phyloP scores from a whole-genome alignment of 768 basidiomycete species.

The Lyophyllum shimeji region DNA sequence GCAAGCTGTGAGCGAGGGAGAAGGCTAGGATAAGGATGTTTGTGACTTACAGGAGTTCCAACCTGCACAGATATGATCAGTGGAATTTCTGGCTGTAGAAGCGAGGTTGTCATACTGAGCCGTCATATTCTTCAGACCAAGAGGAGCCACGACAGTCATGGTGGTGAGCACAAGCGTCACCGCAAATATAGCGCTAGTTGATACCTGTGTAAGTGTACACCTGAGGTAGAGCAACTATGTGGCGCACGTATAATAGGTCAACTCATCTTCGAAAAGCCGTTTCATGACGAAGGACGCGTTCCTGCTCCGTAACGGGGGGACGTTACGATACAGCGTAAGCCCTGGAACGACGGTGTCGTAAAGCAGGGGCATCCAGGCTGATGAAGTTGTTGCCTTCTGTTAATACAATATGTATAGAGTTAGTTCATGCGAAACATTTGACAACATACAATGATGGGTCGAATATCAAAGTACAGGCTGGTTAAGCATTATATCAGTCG shows the following conservation, averaged over 20 bases:
- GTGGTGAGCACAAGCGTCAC: slow-evolving; percentile 43
- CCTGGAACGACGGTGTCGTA: slow-evolving; percentile 45
- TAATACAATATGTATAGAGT: slow-evolving; percentile 11
- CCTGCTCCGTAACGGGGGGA: slow-evolving; percentile 33
- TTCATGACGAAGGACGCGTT: slow-evolving; percentile 38
- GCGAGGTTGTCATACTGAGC: slow-evolving; percentile 40
- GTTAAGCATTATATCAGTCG: background rate
- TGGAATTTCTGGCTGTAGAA: background rate
- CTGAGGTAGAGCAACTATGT: background rate
- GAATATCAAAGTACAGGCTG: slow-evolving; percentile 46
- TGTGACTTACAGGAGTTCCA: slow-evolving; percentile 35
- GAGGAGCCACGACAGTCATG: slow-evolving; percentile 45
- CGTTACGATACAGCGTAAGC: slow-evolving; percentile 37
- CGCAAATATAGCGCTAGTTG: slow-evolving; percentile 41
- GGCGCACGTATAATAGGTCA: slow-evolving; percentile 44
- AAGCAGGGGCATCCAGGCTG: slow-evolving; percentile 49
- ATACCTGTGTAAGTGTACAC: background rate
- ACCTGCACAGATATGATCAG: slow-evolving; percentile 19
- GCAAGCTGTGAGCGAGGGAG: background rate
- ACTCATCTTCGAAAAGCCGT: slow-evolving; percentile 43
- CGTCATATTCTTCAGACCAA: slow-evolving; percentile 44
- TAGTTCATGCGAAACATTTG: background rate
- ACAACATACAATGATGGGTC: slow-evolving; percentile 33
- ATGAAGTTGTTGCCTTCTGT: slow-evolving; percentile 45
- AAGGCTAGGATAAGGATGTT: background rate